A percentile compares a stretch with the other conserved stretches of the same genome.
Conservation (phyloP, 495 filamentous ascomycete genomes). For the Trichoderma parareesei region DNA sequence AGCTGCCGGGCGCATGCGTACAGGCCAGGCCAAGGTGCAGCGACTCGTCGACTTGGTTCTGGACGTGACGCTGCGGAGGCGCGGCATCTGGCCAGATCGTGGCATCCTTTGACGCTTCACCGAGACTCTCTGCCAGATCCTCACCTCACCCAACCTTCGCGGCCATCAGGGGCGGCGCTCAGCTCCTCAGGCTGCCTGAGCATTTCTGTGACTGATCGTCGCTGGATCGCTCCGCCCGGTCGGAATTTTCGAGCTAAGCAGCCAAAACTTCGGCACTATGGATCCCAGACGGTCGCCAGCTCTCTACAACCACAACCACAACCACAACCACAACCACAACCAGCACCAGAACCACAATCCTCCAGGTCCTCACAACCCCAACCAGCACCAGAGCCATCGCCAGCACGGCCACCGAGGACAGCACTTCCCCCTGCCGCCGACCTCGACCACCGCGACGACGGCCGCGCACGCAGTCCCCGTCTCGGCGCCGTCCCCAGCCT, state of each 20-base stretch:
- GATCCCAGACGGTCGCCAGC: constrained; percentile 27
- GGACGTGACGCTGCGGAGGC: neutral
- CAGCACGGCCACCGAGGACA: constrained; percentile 24
- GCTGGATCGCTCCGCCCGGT: constrained; percentile 4
- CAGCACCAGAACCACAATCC: constrained; percentile 24
- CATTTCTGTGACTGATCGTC: neutral
- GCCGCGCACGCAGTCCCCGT: constrained; percentile 15
- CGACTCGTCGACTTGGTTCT: neutral
- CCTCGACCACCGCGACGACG: constrained; percentile 14
- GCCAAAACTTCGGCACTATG: constrained; percentile 14
- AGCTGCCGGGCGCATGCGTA: neutral
- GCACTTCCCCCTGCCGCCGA: constrained; percentile 21
- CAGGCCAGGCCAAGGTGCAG: neutral
- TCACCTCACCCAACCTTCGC: neutral
- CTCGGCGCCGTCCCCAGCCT: neutral
- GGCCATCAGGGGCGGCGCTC: neutral
- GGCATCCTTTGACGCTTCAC: too few relatives aligned
- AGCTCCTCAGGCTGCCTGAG: neutral
- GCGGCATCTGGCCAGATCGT: neutral
- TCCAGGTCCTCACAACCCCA: constrained; percentile 19
- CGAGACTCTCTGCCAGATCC: neutral
- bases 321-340: constrained; percentile 29
- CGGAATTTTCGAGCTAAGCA: constrained; percentile 6
- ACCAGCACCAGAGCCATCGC: too few relatives aligned
- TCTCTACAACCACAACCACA: constrained; percentile 24